These are phyloP conservation scores for Fusarium zealandicum DNA, from an alignment of 2,329 filamentous ascomycete species.

Conservation along the genomic window DNA sequence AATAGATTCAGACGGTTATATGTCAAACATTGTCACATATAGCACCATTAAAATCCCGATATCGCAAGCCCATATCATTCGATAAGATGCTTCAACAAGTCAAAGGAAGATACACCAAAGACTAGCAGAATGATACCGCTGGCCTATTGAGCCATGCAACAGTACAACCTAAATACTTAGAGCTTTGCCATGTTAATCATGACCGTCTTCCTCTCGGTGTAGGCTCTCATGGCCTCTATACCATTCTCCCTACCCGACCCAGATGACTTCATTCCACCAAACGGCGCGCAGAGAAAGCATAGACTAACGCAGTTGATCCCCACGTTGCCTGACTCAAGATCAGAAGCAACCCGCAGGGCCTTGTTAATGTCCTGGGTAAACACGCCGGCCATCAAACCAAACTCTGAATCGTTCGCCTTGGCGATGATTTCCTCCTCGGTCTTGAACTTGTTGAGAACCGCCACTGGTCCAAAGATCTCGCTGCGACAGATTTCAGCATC, in stretches of 20 bases:
- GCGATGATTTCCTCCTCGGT: conserved; percentile 62
- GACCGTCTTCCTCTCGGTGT: conserved; percentile 59
- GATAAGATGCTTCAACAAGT: too few species aligned
- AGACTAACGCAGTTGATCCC: conserved; percentile 65
- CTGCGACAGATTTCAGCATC: conserved; percentile 57
- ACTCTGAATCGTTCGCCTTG: conserved; percentile 61
- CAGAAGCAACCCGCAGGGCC: conserved; percentile 61
- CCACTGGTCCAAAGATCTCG: conserved; percentile 66
- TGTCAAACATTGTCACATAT: too few species aligned
- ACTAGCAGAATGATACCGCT: too few species aligned
- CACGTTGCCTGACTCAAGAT: conserved; percentile 73
- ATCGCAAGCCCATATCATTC: too few species aligned
- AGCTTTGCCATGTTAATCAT: conserved; percentile 51
- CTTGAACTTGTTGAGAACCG: conserved; percentile 62
- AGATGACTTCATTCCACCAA: conserved; percentile 59
- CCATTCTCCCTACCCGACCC: conserved; percentile 59
- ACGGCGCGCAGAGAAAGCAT: conserved; percentile 52
- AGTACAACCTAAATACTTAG: conserved; percentile 2
- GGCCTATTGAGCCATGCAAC: too few species aligned
- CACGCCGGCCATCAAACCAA: conserved; percentile 56
- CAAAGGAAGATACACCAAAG: too few species aligned
- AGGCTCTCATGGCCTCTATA: conserved; percentile 55
- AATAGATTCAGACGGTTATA: too few species aligned
- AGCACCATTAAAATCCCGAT: too few species aligned
- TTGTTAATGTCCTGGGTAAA: conserved; percentile 71